These are phyloP conservation scores for Piper betle DNA, from an alignment of 164 flowering plant genomes.

Conservation along the genomic window DNA sequence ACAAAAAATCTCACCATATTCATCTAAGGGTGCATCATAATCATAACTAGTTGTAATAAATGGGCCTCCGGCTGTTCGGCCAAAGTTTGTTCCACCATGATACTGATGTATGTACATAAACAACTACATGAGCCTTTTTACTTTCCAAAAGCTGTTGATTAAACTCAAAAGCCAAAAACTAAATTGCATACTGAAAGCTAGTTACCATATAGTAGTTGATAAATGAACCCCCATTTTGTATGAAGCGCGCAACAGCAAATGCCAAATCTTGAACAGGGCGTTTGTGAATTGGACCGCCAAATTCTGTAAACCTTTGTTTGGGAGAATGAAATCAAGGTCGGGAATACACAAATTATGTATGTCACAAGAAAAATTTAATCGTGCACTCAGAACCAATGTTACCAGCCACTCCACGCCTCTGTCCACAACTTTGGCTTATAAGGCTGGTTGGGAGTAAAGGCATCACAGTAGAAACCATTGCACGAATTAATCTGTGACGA, in stretches of 20 bases:
- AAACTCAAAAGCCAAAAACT: background rate
- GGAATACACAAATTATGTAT: no score
- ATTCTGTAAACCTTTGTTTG: slow-evolving; percentile 62
- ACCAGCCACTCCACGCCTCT: slow-evolving; percentile 95
- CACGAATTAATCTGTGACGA: slow-evolving; percentile 74
- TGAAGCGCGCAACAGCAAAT: slow-evolving; percentile 86
- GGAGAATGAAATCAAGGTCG: background rate
- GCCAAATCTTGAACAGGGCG: slow-evolving; percentile 92
- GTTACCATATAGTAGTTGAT: slow-evolving; percentile 88
- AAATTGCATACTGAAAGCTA: background rate
- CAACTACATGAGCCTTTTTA: background rate
- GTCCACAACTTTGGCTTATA: slow-evolving; percentile 94
- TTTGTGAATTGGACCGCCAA: slow-evolving; percentile 57
- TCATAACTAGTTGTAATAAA: slow-evolving; percentile 94
- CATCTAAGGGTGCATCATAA: slow-evolving; percentile 98
- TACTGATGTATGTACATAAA: slow-evolving; percentile 27
- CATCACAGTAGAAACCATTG: slow-evolving; percentile 93
- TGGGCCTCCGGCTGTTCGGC: slow-evolving; percentile 95
- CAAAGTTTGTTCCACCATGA: slow-evolving; percentile 99
- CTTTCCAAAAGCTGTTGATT: background rate
- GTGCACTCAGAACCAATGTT: slow-evolving; percentile 2
- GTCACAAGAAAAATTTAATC: no score
- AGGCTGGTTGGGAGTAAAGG: slow-evolving; percentile 72
- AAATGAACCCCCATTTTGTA: slow-evolving; percentile 79
- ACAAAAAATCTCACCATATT: slow-evolving; percentile 58